A percentile compares a stretch with the other conserved stretches of the same genome.
phyloP scores from a whole-genome alignment of 192 early-diverging fungal genomes.

The Coemansia sp. region DNA sequence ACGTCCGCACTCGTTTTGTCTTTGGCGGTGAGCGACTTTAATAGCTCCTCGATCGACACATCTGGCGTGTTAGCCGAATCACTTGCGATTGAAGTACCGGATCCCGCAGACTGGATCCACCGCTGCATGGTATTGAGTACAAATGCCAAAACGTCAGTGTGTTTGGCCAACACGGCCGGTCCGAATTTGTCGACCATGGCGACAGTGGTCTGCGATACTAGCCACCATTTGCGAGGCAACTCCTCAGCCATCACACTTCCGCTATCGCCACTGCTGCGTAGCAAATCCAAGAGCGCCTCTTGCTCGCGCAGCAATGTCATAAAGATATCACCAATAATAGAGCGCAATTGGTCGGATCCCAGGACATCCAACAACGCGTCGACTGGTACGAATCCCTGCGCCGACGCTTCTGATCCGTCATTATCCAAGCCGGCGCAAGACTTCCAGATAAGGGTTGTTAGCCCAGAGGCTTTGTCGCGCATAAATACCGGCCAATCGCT shows the following conservation, averaged over 20 bases:
- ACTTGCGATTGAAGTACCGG: background rate
- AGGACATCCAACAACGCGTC: slow-evolving; percentile 70
- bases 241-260: background rate
- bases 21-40: slow-evolving; percentile 15
- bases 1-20: background rate
- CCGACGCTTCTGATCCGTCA: background rate
- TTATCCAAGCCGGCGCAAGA: background rate
- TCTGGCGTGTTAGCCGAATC: background rate
- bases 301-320: slow-evolving; percentile 76
- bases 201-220: slow-evolving; percentile 51
- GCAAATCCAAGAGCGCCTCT: slow-evolving; percentile 52
- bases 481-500: slow-evolving; percentile 41
- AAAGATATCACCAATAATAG: slow-evolving; percentile 72
- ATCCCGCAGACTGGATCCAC: slow-evolving; percentile 10
- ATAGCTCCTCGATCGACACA: slow-evolving; percentile 18
- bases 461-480: background rate
- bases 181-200: slow-evolving; percentile 72
- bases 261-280: slow-evolving; percentile 9
- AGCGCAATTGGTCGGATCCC: slow-evolving; percentile 55
- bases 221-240: slow-evolving; percentile 41
- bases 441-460: background rate
- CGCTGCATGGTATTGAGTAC: slow-evolving; percentile 66
- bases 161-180: slow-evolving; percentile 71
- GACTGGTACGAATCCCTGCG: slow-evolving; percentile 59
- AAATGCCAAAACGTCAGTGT: slow-evolving; percentile 74